Conservation (phyloP, 2,329 filamentous ascomycete genomes). For the Chaetomium sp. region DNA sequence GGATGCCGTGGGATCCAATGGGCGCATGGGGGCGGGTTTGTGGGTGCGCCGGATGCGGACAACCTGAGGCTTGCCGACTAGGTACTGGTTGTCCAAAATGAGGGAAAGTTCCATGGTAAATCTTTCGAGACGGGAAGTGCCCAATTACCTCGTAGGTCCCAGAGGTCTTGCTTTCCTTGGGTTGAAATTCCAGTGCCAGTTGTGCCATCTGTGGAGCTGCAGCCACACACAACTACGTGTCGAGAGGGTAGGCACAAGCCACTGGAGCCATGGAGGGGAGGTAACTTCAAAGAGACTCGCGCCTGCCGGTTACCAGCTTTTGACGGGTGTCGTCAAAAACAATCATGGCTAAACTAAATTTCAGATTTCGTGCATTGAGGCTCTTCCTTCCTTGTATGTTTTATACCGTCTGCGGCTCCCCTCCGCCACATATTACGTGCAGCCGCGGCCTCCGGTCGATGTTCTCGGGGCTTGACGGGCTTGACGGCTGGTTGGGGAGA, state of each 20-base stretch:
- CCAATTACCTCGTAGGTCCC: too few relatives aligned
- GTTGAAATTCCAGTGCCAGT: too few relatives aligned
- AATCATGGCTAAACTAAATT: too few relatives aligned
- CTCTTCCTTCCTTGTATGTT: background rate
- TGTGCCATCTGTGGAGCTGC: too few relatives aligned
- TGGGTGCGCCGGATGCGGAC: background rate
- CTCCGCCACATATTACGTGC: conserved; percentile 3
- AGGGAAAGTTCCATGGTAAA: background rate
- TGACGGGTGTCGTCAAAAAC: too few relatives aligned
- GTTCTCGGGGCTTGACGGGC: background rate
- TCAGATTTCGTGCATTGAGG: background rate
- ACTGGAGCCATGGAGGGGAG: too few relatives aligned
- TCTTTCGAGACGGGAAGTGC: too few relatives aligned
- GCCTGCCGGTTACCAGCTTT: too few relatives aligned
- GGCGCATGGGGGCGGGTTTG: background rate
- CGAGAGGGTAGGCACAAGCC: too few relatives aligned
- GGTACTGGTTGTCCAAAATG: background rate
- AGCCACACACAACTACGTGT: too few relatives aligned
- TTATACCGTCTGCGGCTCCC: background rate
- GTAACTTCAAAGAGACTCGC: too few relatives aligned
- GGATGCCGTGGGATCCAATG: background rate
- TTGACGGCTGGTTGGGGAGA: background rate
- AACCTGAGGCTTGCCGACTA: background rate
- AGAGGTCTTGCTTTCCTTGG: too few relatives aligned
- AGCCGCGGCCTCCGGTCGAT: background rate